phyloP scores from a whole-genome alignment of 2,329 filamentous ascomycete genomes.

The Ceratocystis colombiana region DNA sequence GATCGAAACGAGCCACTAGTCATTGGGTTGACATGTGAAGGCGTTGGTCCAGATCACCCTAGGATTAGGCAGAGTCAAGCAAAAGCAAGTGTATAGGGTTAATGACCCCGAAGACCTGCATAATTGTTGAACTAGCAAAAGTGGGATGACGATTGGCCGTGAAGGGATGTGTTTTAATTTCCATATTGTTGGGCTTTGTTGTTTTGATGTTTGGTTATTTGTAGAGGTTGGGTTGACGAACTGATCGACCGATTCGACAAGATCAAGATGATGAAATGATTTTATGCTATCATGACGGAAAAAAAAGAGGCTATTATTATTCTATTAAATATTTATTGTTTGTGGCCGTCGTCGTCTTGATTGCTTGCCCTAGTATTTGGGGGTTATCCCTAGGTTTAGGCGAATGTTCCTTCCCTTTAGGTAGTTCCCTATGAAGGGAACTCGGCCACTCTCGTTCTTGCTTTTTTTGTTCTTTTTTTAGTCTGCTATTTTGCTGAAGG shows the following conservation, averaged over 20 bases:
- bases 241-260: no score
- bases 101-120: not conserved
- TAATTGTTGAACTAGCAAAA: not conserved
- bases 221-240: no score
- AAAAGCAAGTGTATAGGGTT: not conserved
- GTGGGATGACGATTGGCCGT: not conserved
- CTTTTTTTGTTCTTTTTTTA: not conserved
- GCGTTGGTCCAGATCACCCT: no score
- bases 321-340: not conserved
- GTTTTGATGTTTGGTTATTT: no score
- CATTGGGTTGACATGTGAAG: conserved; percentile 2
- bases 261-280: no score
- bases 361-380: not conserved
- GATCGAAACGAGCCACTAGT: not conserved
- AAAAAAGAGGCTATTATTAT: not conserved
- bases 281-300: no score
- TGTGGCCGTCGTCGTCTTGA: not conserved
- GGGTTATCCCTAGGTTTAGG: conserved; percentile 7
- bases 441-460: not conserved
- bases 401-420: conserved; percentile 5
- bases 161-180: no score
- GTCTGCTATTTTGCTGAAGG: not conserved
- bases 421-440: not conserved
- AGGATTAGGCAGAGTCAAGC: no score
- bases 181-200: no score